These are phyloP conservation scores for Solanum chacoense DNA, from an alignment of 305 asterid species.

Conservation along the genomic window DNA sequence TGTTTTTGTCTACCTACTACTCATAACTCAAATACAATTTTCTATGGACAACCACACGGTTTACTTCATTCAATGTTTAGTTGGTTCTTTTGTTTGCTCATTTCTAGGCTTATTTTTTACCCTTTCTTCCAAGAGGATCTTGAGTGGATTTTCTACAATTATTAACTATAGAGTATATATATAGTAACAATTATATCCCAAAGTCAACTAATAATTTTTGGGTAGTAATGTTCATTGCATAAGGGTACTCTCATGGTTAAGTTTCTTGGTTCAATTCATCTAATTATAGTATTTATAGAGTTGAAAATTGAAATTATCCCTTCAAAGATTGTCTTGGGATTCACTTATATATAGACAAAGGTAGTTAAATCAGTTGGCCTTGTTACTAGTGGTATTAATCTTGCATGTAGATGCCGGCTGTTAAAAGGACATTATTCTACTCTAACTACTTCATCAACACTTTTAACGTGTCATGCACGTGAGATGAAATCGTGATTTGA, in stretches of 20 bases:
- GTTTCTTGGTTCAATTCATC: constrained; percentile 6
- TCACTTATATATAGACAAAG: background rate
- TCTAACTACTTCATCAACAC: background rate
- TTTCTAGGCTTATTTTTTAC: background rate
- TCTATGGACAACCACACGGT: background rate
- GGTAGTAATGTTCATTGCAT: constrained; percentile 13
- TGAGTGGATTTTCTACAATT: background rate
- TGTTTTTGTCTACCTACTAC: background rate
- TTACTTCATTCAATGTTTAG: background rate
- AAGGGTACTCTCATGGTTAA: background rate
- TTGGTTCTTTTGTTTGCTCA: background rate
- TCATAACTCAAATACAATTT: background rate
- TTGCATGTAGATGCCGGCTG: background rate
- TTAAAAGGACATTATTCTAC: background rate
- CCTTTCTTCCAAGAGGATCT: background rate
- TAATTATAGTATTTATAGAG: background rate
- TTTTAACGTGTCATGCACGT: background rate
- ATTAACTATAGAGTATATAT: background rate
- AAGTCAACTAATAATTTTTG: constrained; percentile 15
- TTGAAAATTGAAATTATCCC: background rate
- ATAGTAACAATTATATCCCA: background rate
- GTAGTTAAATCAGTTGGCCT: background rate
- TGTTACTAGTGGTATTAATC: background rate
- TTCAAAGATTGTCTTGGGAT: background rate
- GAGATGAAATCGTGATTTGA: too few species aligned